These are phyloP conservation scores for Coniosporium tulheliwenetii DNA, from an alignment of 2,329 filamentous ascomycete species.

Conservation along the genomic window DNA sequence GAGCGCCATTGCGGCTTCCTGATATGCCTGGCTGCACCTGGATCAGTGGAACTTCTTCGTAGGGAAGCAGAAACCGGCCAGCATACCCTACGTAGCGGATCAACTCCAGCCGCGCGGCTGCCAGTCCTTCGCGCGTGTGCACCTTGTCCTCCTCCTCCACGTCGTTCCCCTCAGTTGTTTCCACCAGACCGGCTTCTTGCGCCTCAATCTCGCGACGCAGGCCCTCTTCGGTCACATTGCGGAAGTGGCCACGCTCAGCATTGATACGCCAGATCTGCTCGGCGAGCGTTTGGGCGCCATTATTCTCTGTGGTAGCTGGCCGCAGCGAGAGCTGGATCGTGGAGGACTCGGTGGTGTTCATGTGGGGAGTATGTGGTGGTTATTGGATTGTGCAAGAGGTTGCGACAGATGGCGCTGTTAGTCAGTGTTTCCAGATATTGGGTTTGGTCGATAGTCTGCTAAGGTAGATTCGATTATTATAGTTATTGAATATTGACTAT, in stretches of 20 bases:
- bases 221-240: conserved; percentile 58
- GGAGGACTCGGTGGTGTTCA: conserved; percentile 1
- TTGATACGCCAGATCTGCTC: conserved; percentile 70
- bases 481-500: too few relatives aligned
- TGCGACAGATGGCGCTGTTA: too few relatives aligned
- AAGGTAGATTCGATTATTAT: too few relatives aligned
- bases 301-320: conserved; percentile 41
- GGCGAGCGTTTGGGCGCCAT: conserved; percentile 46
- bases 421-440: too few relatives aligned
- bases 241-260: conserved; percentile 64
- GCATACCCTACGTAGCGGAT: conserved; percentile 21
- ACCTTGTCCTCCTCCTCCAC: conserved; percentile 18
- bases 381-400: too few relatives aligned
- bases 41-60: neutral
- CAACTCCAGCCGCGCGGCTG: conserved; percentile 24
- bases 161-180: conserved; percentile 27
- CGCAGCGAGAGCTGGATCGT: conserved; percentile 40
- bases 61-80: neutral
- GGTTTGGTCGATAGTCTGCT: too few relatives aligned
- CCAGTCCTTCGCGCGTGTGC: conserved; percentile 21
- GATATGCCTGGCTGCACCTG: conserved; percentile 27
- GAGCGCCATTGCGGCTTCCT: conserved; percentile 53
- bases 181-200: conserved; percentile 25
- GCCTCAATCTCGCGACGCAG: conserved; percentile 52
- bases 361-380: too few relatives aligned